Percentiles rank a stretch among this genome's conserved stretches.
phyloP scores from a whole-genome alignment of 140 eudicot genomes.

The Anethum foeniculum region DNA sequence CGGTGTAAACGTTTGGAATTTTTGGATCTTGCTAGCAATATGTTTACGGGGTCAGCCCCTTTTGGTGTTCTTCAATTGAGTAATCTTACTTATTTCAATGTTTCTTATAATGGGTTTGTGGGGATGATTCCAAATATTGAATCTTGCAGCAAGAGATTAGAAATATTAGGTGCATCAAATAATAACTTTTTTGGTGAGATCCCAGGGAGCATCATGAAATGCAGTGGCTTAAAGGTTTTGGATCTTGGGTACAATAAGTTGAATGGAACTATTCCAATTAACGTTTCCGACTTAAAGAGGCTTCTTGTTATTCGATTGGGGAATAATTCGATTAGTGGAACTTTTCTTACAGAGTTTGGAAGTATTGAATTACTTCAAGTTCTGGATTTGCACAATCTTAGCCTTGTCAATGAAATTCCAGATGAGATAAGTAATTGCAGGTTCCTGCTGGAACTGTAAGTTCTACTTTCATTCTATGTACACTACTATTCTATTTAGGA shows the following conservation, averaged over 20 bases:
- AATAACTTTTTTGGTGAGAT: slow-evolving; percentile 61
- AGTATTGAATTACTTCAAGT: slow-evolving; percentile 71
- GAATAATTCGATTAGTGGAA: slow-evolving; percentile 59
- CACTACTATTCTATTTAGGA: background rate
- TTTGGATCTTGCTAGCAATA: slow-evolving; percentile 86
- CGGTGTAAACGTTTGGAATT: slow-evolving; percentile 60
- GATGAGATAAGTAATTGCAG: slow-evolving; percentile 57
- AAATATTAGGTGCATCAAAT: slow-evolving; percentile 64
- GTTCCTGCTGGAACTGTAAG: slow-evolving; percentile 94
- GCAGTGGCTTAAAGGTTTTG: slow-evolving; percentile 55
- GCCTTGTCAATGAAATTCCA: slow-evolving; percentile 65
- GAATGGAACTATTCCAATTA: slow-evolving; percentile 60
- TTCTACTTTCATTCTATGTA: slow-evolving; percentile 12
- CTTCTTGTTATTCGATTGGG: slow-evolving; percentile 58
- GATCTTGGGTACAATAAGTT: slow-evolving; percentile 62
- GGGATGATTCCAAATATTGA: slow-evolving; percentile 32
- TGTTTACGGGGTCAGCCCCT: slow-evolving; percentile 63
- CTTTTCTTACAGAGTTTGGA: slow-evolving; percentile 64
- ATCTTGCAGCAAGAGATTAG: slow-evolving; percentile 54
- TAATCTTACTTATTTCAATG: slow-evolving; percentile 62
- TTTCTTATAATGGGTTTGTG: slow-evolving; percentile 62
- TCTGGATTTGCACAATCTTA: slow-evolving; percentile 72
- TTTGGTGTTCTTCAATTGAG: slow-evolving; percentile 49
- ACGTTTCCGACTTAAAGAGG: slow-evolving; percentile 40
- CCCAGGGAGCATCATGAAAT: slow-evolving; percentile 50